A percentile compares a stretch with the other conserved stretches of the same genome.
Evolutionary conservation across 805 yeast species (phyloP).

Genomic region (Ogataea naganishii): DNA sequence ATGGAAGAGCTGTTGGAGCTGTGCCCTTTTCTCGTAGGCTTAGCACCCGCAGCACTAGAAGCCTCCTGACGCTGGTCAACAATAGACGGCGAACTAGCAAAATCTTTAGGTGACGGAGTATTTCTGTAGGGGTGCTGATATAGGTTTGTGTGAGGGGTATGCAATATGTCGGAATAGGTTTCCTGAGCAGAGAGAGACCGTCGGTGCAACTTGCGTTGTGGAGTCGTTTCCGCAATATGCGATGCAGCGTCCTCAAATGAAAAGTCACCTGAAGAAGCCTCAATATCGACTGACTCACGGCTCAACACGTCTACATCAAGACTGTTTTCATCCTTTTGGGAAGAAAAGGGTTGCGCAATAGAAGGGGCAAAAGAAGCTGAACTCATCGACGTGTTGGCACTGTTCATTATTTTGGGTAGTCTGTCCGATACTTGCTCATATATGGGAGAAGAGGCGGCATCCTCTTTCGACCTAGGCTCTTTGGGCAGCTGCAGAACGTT

Average conservation of each 20-base stretch:
- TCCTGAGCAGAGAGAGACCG: not conserved
- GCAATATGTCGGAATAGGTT: too few relatives aligned
- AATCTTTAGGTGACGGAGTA: conserved; percentile 1
- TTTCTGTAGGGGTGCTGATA: conserved; percentile 3
- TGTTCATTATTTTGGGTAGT: conserved; percentile 9
- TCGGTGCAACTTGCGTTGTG: not conserved
- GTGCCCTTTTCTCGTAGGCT: conserved; percentile 6
- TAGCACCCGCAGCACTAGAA: not conserved
- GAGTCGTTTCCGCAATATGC: conserved; percentile 1
- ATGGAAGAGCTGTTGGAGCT: conserved; percentile 17
- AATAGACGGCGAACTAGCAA: not conserved
- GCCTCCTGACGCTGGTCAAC: not conserved
- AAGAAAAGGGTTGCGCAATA: too few relatives aligned
- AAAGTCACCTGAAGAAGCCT: conserved; percentile 2
- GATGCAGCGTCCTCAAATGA: conserved; percentile 6
- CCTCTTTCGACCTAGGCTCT: not conserved
- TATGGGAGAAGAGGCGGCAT: conserved; percentile 8
- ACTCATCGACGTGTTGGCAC: too few relatives aligned
- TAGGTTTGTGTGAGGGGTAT: not conserved
- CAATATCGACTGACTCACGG: too few relatives aligned
- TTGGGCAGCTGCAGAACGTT: too few relatives aligned
- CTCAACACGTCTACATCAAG: too few relatives aligned
- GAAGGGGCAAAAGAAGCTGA: too few relatives aligned
- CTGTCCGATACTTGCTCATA: conserved; percentile 14
- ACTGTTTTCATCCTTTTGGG: too few relatives aligned